Conservation (phyloP, 2,329 filamentous ascomycete species). For the Ustilaginoidea virens region DNA sequence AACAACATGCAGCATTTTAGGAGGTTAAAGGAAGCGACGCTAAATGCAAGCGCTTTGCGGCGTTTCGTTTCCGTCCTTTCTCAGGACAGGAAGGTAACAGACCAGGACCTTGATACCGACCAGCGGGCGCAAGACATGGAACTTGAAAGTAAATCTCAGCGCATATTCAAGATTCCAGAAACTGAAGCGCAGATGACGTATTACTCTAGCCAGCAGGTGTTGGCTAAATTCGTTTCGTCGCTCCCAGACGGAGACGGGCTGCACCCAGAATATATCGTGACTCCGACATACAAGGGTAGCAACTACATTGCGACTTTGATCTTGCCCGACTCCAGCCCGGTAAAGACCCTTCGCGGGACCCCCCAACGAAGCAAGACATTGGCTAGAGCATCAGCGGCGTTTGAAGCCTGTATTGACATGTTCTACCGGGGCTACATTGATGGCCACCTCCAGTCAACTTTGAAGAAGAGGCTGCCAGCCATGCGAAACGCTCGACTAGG, state of each 20-base stretch:
- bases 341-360: constrained; percentile 49
- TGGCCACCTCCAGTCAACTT: constrained; percentile 56
- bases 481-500: constrained; percentile 84
- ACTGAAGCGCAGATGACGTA: constrained; percentile 72
- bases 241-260: constrained; percentile 24
- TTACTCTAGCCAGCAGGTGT: constrained; percentile 52
- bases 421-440: constrained; percentile 53
- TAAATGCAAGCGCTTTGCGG: constrained; percentile 50
- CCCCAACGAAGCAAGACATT: constrained; percentile 53
- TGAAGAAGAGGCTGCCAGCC: constrained; percentile 53
- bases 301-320: constrained; percentile 65
- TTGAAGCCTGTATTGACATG: constrained; percentile 61
- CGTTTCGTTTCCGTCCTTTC: constrained; percentile 62
- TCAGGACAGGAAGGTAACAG: constrained; percentile 43
- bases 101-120: constrained; percentile 8
- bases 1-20: constrained; percentile 47
- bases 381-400: constrained; percentile 82
- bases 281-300: constrained; percentile 24
- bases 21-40: constrained; percentile 41
- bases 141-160: constrained; percentile 18
- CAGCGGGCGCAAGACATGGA: constrained; percentile 7
- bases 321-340: constrained; percentile 58
- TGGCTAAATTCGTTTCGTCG: constrained; percentile 59
- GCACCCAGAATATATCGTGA: constrained; percentile 45
- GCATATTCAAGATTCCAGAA: constrained; percentile 41